Percentiles rank a stretch among this genome's conserved stretches.
Evolutionary conservation across 768 basidiomycete species (phyloP).

Genomic region (Tremella mesenterica): DNA sequence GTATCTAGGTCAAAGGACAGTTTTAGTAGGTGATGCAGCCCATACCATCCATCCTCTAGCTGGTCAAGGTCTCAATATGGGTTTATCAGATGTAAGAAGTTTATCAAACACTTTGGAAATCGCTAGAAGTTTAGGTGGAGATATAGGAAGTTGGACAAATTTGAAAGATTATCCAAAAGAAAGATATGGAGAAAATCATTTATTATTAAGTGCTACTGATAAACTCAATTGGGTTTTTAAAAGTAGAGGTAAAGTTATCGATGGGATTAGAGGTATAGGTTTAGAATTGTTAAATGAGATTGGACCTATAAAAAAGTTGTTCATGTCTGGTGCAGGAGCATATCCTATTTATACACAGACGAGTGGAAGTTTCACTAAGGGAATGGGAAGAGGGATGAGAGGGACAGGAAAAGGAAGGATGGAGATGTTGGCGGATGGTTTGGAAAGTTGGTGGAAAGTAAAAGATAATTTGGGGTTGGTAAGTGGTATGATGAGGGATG

Average conservation of each 20-base stretch:
- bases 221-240: constrained; percentile 83
- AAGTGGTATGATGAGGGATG: constrained; percentile 20
- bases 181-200: constrained; percentile 79
- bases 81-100: constrained; percentile 73
- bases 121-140: constrained; percentile 59
- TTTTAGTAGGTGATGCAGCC: constrained; percentile 89
- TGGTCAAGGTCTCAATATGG: constrained; percentile 90
- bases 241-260: constrained; percentile 57
- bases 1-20: constrained; percentile 74
- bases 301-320: constrained; percentile 65
- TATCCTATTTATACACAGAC: neutral
- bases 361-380: constrained; percentile 16
- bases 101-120: constrained; percentile 59
- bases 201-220: constrained; percentile 71
- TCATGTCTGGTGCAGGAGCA: constrained; percentile 74
- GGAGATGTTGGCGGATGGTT: constrained; percentile 21
- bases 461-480: constrained; percentile 24
- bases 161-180: constrained; percentile 68
- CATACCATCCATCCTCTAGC: constrained; percentile 92
- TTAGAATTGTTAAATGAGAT: constrained; percentile 87
- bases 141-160: constrained; percentile 72
- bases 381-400: constrained; percentile 8
- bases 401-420: constrained; percentile 25
- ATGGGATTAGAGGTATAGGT: constrained; percentile 80
- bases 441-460: constrained; percentile 37